Percentiles rank a stretch among this genome's conserved stretches.
phyloP scores from a whole-genome alignment of 306 rosid species.

The Inga leiocalycina region DNA sequence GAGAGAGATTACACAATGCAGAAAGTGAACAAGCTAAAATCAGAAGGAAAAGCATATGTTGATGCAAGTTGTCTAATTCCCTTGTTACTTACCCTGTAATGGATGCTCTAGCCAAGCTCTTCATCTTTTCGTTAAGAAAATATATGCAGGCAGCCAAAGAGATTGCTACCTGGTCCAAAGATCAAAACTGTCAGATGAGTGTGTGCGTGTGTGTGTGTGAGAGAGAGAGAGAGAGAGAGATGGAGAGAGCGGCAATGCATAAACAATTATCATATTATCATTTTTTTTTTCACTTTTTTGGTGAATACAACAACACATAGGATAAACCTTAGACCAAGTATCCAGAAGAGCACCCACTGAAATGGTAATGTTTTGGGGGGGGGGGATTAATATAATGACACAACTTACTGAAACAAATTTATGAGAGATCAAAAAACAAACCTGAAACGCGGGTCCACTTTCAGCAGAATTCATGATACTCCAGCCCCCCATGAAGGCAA shows the following conservation, averaged over 20 bases:
- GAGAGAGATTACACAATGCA: constrained; percentile 21
- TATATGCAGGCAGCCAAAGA: constrained; percentile 96
- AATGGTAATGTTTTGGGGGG: neutral
- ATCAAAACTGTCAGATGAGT: constrained; percentile 11
- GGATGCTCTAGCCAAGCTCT: constrained; percentile 83
- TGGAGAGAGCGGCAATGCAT: neutral
- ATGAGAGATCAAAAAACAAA: constrained; percentile 46
- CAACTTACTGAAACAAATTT: neutral
- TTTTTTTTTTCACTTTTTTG: neutral
- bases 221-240: neutral
- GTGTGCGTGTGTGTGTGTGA: neutral
- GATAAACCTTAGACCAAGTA: constrained; percentile 20
- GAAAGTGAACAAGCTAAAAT: constrained; percentile 8
- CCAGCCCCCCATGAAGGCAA: constrained; percentile 97
- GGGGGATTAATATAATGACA: constrained; percentile 12
- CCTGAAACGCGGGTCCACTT: constrained; percentile 99
- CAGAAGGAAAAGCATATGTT: neutral
- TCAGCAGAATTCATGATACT: constrained; percentile 96
- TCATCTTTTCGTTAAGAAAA: constrained; percentile 92
- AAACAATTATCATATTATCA: neutral
- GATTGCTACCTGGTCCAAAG: constrained; percentile 75
- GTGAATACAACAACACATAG: neutral
- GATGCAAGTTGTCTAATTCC: constrained; percentile 9
- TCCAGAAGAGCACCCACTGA: constrained; percentile 11
- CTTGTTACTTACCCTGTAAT: constrained; percentile 67